Base-by-base conservation (phyloP, 2,329 filamentous ascomycete genomes). In the Dothideomycetidae sp. region DNA sequence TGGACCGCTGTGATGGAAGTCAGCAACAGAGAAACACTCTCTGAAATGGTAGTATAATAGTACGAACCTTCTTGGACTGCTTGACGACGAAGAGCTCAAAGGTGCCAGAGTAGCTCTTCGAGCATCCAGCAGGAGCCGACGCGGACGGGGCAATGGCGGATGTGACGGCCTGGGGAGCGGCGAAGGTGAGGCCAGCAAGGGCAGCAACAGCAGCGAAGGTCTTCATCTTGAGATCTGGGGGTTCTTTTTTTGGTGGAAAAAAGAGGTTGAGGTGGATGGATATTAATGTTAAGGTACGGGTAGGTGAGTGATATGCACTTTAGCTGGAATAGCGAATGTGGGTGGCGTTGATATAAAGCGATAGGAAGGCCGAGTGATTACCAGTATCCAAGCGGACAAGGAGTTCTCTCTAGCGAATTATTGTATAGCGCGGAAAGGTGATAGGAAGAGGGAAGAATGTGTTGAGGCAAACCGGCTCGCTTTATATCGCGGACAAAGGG, bases 31-130 rank as follows among this genome's bases (percentile, higher is more conserved):
- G n/a, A n/a, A n/a, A n/a, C n/a, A n/a, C n/a, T n/a, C n/a, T n/a
- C n/a, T n/a, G n/a, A n/a, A n/a, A n/a, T n/a, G n/a, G n/a, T n/a
- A n/a, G n/a, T n/a, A n/a, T n/a, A n/a, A n/a, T n/a, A n/a, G n/a
- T n/a, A 61, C 63, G 42, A 13, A 41, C 44, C 59, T 50, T 59
- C 43, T 35, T 43, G 44, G 41, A 43, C 39, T 29, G 62, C 41
- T 55, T 62, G 53, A 68, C 58, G 36, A 74, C 65, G 33, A 70
- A 67, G 44, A 81, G 67, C 51, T 73, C 62, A 47, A 81, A 80
- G 21, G 58, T 58, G 33, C 71, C 71, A 10, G 61, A 49, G 48
- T 64, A 67, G 37, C 53, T 64, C 9, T 57, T 44, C 32, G 56
- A 50, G 61, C 76, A 82, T 41, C 68, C 70, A 1, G 56, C 49